These are phyloP conservation scores for Medicago lupulina DNA, from an alignment of 306 rosid genomes.

Conservation along the genomic window DNA sequence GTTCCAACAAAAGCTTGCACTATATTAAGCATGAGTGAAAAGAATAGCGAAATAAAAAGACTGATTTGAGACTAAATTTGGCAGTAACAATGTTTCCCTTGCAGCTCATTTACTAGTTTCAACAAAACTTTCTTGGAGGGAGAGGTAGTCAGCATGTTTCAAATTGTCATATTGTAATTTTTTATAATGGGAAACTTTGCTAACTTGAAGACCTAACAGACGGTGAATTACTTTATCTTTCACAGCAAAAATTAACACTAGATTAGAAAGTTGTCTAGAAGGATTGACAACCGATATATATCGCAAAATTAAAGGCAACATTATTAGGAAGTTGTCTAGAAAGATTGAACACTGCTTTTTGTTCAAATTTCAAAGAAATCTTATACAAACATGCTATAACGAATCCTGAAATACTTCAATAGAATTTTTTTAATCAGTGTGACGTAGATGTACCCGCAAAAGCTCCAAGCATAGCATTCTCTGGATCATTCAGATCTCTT, in stretches of 20 bases:
- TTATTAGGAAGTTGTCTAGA: too few relatives aligned
- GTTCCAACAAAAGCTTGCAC: slow-evolving; percentile 27
- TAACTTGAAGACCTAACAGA: background rate
- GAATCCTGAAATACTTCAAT: slow-evolving; percentile 27
- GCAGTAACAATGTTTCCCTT: background rate
- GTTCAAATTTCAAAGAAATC: background rate
- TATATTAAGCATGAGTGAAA: background rate
- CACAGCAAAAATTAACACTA: background rate
- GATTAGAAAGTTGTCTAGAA: background rate
- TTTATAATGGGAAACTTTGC: background rate
- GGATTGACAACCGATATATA: too few relatives aligned
- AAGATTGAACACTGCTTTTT: background rate
- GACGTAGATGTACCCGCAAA: slow-evolving; percentile 63
- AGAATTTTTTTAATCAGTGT: slow-evolving; percentile 13
- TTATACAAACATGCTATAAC: background rate
- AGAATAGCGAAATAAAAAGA: background rate
- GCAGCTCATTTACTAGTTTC: background rate
- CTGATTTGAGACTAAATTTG: slow-evolving; percentile 28
- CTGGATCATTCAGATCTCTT: slow-evolving; percentile 77
- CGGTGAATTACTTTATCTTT: slow-evolving; percentile 23
- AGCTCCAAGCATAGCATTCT: slow-evolving; percentile 79
- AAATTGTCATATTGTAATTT: background rate
- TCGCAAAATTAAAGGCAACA: too few relatives aligned
- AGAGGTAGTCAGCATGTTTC: slow-evolving; percentile 4
- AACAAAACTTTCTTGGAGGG: background rate